Percentiles rank a stretch among this genome's conserved stretches.
Conservation (phyloP, 2,329 filamentous ascomycete species). For the Paecilomyces fulvus region DNA sequence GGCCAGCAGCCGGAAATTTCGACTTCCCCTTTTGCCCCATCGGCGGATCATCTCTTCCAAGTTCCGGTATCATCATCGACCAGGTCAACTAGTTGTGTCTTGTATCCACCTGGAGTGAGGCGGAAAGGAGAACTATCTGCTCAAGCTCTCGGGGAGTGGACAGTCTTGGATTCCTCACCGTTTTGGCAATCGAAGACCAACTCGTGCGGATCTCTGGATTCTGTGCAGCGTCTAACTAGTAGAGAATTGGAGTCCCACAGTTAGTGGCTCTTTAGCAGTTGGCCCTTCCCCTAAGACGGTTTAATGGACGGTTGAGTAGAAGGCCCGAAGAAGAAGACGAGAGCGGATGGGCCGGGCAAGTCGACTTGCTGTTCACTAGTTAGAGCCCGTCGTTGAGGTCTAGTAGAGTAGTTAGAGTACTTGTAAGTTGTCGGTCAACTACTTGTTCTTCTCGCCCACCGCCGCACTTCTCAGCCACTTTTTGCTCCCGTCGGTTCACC, state of each 20-base stretch:
- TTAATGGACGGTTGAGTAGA: background rate
- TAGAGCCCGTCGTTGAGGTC: background rate
- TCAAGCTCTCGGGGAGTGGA: background rate
- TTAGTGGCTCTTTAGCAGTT: background rate
- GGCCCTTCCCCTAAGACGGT: background rate
- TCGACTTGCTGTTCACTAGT: background rate
- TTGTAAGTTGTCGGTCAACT: background rate
- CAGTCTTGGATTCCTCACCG: background rate
- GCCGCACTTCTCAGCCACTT: background rate
- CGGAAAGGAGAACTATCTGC: background rate
- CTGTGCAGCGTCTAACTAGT: background rate
- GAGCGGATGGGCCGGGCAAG: background rate
- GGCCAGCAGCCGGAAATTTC: background rate
- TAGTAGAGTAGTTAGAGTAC: background rate
- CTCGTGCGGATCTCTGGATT: background rate
- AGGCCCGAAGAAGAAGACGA: background rate
- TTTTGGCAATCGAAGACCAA: background rate
- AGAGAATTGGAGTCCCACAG: background rate
- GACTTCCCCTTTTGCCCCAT: background rate
- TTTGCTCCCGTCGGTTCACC: background rate
- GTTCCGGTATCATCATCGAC: background rate
- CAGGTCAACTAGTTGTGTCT: background rate
- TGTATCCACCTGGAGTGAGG: background rate
- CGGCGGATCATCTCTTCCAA: background rate
- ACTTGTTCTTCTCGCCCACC: background rate